A percentile compares a stretch with the other conserved stretches of the same genome.
phyloP scores from a whole-genome alignment of 345 rosid genomes.

The Iberis pinnata region DNA sequence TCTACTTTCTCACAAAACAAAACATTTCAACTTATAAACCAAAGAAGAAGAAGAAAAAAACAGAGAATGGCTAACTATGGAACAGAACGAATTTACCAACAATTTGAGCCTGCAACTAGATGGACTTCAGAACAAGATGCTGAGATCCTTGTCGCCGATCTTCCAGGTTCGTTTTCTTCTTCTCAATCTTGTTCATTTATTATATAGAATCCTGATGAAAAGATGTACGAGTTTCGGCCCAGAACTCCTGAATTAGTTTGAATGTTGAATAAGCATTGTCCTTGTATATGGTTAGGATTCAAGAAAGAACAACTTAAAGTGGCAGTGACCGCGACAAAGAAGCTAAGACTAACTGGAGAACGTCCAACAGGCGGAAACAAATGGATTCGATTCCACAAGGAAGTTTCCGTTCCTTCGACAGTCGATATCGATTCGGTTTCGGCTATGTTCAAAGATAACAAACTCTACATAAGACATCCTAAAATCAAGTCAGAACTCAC shows the following conservation, averaged over 20 bases:
- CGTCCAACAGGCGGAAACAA: constrained; percentile 29
- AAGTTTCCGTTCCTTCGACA: constrained; percentile 22
- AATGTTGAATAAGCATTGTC: constrained; percentile 13
- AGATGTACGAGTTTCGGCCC: too few species aligned
- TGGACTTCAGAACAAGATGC: constrained; percentile 32
- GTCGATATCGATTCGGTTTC: constrained; percentile 27
- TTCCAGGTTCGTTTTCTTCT: constrained; percentile 28
- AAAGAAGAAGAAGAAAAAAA: constrained; percentile 2
- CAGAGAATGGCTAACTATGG: constrained; percentile 24
- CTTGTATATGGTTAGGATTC: constrained; percentile 29
- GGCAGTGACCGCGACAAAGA: constrained; percentile 25
- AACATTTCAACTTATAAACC: constrained; percentile 17
- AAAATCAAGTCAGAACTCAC: constrained; percentile 24
- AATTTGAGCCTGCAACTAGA: constrained; percentile 26
- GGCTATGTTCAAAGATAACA: constrained; percentile 32
- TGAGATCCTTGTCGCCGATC: constrained; percentile 31
- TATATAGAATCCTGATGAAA: too few species aligned
- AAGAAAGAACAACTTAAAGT: constrained; percentile 34
- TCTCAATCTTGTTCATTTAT: constrained; percentile 20
- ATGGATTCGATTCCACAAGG: constrained; percentile 32
- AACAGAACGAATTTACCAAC: constrained; percentile 25
- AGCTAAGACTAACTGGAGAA: constrained; percentile 31
- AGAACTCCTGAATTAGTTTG: too few species aligned
- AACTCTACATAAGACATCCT: constrained; percentile 30
- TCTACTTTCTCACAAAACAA: constrained; percentile 21